Percentiles rank a stretch among this genome's conserved stretches.
These are phyloP conservation scores for Microcos paniculata DNA, from an alignment of 345 rosid species.

Conservation along the genomic window DNA sequence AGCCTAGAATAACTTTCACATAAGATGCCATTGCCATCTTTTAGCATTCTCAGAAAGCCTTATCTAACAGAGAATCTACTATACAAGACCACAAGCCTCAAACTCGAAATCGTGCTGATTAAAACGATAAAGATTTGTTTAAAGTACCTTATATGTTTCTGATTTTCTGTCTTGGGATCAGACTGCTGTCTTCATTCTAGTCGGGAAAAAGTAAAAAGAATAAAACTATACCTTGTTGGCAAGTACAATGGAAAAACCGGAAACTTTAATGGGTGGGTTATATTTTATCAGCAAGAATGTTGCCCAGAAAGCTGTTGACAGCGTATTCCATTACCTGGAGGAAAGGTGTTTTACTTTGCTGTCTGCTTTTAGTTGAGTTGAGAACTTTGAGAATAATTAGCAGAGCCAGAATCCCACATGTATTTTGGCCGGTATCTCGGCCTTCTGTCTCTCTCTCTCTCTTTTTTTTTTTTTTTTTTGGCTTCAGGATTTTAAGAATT, in stretches of 20 bases:
- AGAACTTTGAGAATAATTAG: not conserved
- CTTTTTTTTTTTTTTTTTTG: too few relatives aligned
- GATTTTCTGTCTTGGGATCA: not conserved
- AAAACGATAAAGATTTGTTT: not conserved
- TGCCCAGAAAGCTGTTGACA: not conserved
- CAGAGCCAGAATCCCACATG: not conserved
- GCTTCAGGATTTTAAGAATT: not conserved
- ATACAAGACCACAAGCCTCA: not conserved
- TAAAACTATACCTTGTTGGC: not conserved
- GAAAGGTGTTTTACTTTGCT: too few relatives aligned
- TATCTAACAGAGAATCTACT: not conserved
- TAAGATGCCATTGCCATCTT: conserved; percentile 64
- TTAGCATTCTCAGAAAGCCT: not conserved
- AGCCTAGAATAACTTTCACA: conserved; percentile 57
- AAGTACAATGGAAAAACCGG: not conserved
- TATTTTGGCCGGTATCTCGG: not conserved
- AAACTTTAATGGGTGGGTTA: not conserved
- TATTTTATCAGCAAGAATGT: not conserved
- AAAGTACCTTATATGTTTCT: not conserved
- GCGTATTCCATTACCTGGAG: not conserved
- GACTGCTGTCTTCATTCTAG: not conserved
- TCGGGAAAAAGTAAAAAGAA: not conserved
- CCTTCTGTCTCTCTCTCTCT: not conserved
- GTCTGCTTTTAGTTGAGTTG: not conserved
- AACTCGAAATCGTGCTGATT: not conserved